phyloP scores from a whole-genome alignment of 148 eudicot genomes.

The Rhododendron simsii region DNA sequence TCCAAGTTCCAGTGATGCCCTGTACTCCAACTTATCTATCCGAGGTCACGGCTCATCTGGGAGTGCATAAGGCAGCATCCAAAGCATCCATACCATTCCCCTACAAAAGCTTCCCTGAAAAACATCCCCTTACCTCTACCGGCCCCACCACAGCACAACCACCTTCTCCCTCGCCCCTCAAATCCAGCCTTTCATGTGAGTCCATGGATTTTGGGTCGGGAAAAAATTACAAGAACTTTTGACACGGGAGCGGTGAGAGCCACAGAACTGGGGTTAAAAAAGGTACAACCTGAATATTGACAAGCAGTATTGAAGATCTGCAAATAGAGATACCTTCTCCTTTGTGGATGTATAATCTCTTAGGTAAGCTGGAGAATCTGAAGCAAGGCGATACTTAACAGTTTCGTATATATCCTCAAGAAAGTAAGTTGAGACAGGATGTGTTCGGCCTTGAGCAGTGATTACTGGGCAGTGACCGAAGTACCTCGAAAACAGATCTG shows the following conservation, averaged over 20 bases:
- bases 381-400: slow-evolving; percentile 65
- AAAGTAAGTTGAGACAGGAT: slow-evolving; percentile 81
- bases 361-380: slow-evolving; percentile 84
- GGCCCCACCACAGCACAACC: background rate
- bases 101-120: background rate
- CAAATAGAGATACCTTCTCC: slow-evolving; percentile 29
- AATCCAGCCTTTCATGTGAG: background rate
- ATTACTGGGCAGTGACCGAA: slow-evolving; percentile 89
- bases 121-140: background rate
- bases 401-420: slow-evolving; percentile 87
- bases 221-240: background rate
- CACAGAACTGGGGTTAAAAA: background rate
- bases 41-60: background rate
- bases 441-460: slow-evolving; percentile 92
- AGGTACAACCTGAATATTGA: background rate
- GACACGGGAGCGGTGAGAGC: background rate
- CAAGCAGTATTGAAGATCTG: background rate
- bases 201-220: background rate
- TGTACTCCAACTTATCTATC: background rate
- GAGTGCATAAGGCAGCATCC: background rate
- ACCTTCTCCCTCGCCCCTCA: background rate
- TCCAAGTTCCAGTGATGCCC: background rate
- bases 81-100: background rate
- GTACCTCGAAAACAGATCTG: slow-evolving; percentile 78
- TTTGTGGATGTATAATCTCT: slow-evolving; percentile 37